phyloP scores from a whole-genome alignment of 148 eudicot genomes.

The Cornus controversa region DNA sequence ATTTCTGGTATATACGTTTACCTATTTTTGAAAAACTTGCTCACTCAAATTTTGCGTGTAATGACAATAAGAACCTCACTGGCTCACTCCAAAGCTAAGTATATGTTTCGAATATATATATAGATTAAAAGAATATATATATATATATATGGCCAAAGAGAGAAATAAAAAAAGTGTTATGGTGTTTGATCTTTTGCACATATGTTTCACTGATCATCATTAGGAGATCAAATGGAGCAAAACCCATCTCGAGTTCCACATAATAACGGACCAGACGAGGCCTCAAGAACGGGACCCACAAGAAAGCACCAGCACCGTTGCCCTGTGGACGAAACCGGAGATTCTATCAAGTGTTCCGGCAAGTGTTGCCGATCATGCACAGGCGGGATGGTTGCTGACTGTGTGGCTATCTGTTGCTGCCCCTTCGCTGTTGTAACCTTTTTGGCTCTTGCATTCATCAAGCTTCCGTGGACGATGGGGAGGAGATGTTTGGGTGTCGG shows the following conservation, averaged over 20 bases:
- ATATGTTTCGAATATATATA: not conserved
- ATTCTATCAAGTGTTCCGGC: conserved; percentile 63
- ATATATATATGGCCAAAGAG: too few relatives aligned
- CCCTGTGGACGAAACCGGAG: conserved; percentile 26
- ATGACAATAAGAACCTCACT: too few relatives aligned
- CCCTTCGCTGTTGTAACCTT: conserved; percentile 76
- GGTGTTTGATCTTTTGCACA: conserved; percentile 16
- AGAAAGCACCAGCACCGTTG: conserved; percentile 24
- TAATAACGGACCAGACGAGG: conserved; percentile 1
- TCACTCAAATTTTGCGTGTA: not conserved
- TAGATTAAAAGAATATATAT: not conserved
- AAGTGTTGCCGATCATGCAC: conserved; percentile 73
- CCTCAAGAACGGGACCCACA: too few relatives aligned
- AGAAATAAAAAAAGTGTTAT: too few relatives aligned
- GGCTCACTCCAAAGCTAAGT: not conserved
- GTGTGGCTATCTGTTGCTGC: conserved; percentile 86
- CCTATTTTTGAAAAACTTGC: too few relatives aligned
- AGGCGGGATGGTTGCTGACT: conserved; percentile 70
- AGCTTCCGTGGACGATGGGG: conserved; percentile 74
- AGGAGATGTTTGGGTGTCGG: conserved; percentile 44
- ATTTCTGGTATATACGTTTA: not conserved
- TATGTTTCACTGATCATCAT: conserved; percentile 20
- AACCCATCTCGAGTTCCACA: conserved; percentile 16
- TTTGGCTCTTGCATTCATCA: conserved; percentile 68
- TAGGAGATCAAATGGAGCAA: conserved; percentile 31